phyloP scores from a whole-genome alignment of 805 yeast species.

The Hanseniaspora mollemarum region DNA sequence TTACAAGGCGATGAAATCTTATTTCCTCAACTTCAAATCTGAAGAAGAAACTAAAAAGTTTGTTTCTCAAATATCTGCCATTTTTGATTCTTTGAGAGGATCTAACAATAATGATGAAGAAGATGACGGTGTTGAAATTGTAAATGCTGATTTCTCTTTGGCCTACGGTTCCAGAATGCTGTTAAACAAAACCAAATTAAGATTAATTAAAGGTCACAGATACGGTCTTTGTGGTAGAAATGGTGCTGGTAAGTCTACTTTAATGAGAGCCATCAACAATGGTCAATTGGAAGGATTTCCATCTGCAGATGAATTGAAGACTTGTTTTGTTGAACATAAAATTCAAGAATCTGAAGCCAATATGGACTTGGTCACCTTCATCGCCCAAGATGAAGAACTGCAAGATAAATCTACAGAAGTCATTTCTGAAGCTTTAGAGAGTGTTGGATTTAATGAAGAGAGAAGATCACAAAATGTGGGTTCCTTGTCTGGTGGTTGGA shows the following conservation, averaged over 20 bases:
- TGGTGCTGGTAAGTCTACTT: constrained; percentile 97
- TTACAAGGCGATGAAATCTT: constrained; percentile 53
- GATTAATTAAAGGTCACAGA: constrained; percentile 86
- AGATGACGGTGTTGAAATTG: constrained; percentile 79
- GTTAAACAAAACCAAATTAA: constrained; percentile 78
- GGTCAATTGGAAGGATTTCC: constrained; percentile 98
- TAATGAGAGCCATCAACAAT: constrained; percentile 92
- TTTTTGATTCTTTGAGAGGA: constrained; percentile 38
- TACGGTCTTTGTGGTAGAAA: constrained; percentile 97
- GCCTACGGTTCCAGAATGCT: constrained; percentile 98
- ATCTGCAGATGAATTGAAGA: constrained; percentile 67
- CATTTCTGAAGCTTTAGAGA: constrained; percentile 61
- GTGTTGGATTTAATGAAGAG: constrained; percentile 85
- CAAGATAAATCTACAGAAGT: constrained; percentile 51
- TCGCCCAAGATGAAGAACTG: constrained; percentile 80
- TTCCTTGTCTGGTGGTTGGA: constrained; percentile 97
- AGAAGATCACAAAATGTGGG: constrained; percentile 87
- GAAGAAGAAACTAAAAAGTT: constrained; percentile 33
- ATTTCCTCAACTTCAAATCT: constrained; percentile 36
- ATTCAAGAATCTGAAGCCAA: constrained; percentile 91
- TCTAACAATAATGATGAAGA: constrained; percentile 44
- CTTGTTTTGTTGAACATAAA: constrained; percentile 95
- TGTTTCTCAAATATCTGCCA: constrained; percentile 41
- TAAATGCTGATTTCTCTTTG: constrained; percentile 84
- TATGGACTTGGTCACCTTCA: constrained; percentile 75